A percentile compares a stretch with the other conserved stretches of the same genome.
Conservation (phyloP, 768 basidiomycete species). For the Gloeostereum incarnatum region DNA sequence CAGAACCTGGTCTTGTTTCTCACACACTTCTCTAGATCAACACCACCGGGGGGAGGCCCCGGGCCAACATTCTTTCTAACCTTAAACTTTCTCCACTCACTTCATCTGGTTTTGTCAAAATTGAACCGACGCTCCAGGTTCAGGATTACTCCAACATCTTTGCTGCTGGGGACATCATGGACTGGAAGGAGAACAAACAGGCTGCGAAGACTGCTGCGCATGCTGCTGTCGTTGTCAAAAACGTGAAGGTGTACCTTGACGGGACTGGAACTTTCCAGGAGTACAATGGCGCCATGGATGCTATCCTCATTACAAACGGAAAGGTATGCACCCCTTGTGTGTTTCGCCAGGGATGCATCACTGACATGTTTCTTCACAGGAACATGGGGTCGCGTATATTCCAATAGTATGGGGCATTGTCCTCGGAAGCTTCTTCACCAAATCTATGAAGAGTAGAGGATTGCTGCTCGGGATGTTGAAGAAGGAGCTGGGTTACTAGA, state of each 20-base stretch:
- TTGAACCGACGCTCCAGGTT: constrained; percentile 51
- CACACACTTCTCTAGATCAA: constrained; percentile 24
- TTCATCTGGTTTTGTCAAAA: constrained; percentile 32
- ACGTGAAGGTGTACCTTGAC: constrained; percentile 35
- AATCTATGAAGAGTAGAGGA: no score
- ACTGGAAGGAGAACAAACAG: constrained; percentile 57
- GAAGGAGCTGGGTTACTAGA: no score
- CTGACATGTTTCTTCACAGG: constrained; percentile 13
- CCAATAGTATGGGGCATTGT: constrained; percentile 33
- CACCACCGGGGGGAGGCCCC: constrained; percentile 11
- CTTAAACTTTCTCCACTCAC: constrained; percentile 21
- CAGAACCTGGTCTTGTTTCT: constrained; percentile 14
- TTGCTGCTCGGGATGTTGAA: no score
- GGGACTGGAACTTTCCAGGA: constrained; percentile 28
- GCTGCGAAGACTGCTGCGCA: constrained; percentile 36
- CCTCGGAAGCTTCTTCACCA: constrained; percentile 31
- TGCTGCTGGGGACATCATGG: constrained; percentile 58
- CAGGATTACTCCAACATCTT: constrained; percentile 42
- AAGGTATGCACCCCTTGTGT: constrained; percentile 28
- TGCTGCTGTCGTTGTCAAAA: constrained; percentile 33
- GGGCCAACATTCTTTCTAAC: constrained; percentile 26
- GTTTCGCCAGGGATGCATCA: not conserved
- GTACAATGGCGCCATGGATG: constrained; percentile 42
- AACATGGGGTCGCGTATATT: constrained; percentile 27
- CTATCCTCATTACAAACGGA: constrained; percentile 46